phyloP scores from a whole-genome alignment of 2,329 filamentous ascomycete species.

The Scedosporium boydii region DNA sequence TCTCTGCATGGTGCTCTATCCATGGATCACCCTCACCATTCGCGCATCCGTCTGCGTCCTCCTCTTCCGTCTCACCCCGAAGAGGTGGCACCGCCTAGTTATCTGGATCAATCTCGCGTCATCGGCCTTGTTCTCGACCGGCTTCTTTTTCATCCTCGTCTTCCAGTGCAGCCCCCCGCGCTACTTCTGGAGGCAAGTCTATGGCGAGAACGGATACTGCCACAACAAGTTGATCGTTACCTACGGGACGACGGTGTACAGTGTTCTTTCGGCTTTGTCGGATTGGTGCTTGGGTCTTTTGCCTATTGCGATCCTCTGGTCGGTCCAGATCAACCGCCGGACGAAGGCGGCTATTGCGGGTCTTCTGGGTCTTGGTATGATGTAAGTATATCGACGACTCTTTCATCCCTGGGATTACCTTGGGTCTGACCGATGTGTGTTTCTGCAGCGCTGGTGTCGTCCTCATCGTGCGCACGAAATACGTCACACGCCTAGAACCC shows the following conservation, averaged over 20 bases:
- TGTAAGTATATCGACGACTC: constrained; percentile 25
- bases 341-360: constrained; percentile 35
- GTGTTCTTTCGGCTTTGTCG: constrained; percentile 30
- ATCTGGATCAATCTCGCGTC: constrained; percentile 22
- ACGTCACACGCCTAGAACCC: constrained; percentile 18
- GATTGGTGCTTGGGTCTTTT: constrained; percentile 40
- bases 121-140: constrained; percentile 24
- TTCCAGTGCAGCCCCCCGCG: constrained; percentile 39
- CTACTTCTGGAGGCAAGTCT: constrained; percentile 37
- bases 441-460: constrained; percentile 25
- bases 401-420: background rate
- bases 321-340: constrained; percentile 35
- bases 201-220: constrained; percentile 28
- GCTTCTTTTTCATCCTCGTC: constrained; percentile 35
- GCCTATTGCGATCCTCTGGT: constrained; percentile 40
- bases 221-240: constrained; percentile 28
- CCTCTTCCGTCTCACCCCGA: constrained; percentile 27
- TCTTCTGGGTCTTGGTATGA: constrained; percentile 38
- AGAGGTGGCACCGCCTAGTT: constrained; percentile 18
- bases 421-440: background rate
- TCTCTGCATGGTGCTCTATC: constrained; percentile 29
- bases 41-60: constrained; percentile 32
- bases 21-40: constrained; percentile 26
- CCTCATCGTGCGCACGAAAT: constrained; percentile 26
- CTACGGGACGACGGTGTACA: constrained; percentile 33